Percentiles rank a stretch among this genome's conserved stretches.
phyloP scores from a whole-genome alignment of 306 rosid genomes.

The Prinsepia uniflora region DNA sequence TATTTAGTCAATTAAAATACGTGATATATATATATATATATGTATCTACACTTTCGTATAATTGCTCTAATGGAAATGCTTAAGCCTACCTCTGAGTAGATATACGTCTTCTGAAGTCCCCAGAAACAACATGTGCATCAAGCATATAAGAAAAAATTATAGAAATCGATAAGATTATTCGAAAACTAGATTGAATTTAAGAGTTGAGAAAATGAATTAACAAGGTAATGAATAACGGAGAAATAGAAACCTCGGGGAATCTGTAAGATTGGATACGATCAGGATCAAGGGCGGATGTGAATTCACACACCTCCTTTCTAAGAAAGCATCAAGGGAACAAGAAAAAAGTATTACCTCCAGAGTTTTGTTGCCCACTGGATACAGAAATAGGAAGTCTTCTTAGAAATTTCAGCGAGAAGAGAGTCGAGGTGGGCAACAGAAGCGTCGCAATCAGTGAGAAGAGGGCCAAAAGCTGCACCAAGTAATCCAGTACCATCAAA shows the following conservation, averaged over 20 bases:
- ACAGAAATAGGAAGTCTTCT: slow-evolving; percentile 35
- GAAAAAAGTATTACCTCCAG: slow-evolving; percentile 43
- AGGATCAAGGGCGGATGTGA: slow-evolving; percentile 33
- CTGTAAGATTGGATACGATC: slow-evolving; percentile 50
- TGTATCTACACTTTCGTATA: neutral
- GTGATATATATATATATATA: too few relatives aligned
- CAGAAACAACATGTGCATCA: neutral
- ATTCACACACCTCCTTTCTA: neutral
- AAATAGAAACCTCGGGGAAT: slow-evolving; percentile 56
- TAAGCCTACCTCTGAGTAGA: slow-evolving; percentile 61
- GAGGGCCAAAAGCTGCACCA: slow-evolving; percentile 89
- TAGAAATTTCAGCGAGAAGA: slow-evolving; percentile 36
- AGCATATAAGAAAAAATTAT: neutral
- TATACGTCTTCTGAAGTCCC: slow-evolving; percentile 44
- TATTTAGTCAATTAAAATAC: too few relatives aligned
- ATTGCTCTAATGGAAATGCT: neutral
- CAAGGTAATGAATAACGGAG: neutral
- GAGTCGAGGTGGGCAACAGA: slow-evolving; percentile 20
- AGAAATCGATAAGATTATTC: neutral
- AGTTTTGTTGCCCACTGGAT: slow-evolving; percentile 26
- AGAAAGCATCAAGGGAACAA: slow-evolving; percentile 1
- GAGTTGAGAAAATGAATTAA: neutral
- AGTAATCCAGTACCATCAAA: slow-evolving; percentile 84
- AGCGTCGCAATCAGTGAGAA: slow-evolving; percentile 80
- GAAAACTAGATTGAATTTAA: neutral